Evolutionary conservation across 345 rosid genomes (phyloP), one percentile per base, ranked within the genome.

Genomic region (Eucalyptus globulus): DNA sequence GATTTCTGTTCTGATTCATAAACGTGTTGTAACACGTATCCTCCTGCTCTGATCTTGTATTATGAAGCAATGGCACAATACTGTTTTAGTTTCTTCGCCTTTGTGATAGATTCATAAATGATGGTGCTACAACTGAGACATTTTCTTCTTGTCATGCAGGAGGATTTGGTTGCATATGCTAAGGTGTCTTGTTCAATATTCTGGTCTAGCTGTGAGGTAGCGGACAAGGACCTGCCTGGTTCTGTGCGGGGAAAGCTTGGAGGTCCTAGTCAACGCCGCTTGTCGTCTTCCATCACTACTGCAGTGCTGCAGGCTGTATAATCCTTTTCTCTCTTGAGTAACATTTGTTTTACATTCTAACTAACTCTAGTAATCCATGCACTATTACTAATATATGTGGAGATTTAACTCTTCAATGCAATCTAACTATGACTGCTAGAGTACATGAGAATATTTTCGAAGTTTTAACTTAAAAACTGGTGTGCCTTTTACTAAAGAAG

Each of bases 231-330:
- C 90, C 91, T 97, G 87, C 96, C 99, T 90, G 88, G 95, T 91
- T 93, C 98, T 86, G 95, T 97, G 47, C 93, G 87, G 88, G 99
- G 99, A 91, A 97, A 93, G 92, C 96, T 97, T 87, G 99, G 98
- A 83, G 99, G 99, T 45, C 99, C 97, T 87, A 97, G 99, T 96
- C 99, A 96, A 92, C 97, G 99, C 17, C 95, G 99, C 86, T 91
- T 97, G 91, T 93, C 98, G 40, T 89, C 92, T 89, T 92, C 94
- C 69, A 92, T 93, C 87, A 93, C 98, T 80, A 92, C 97, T 89
- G 90, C 93, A 89, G 97, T 95, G 86, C 92, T 97, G 90, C 95
- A 95, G 94, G 97, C 99, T 91, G 99, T 96, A 96, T 91, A 92
- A 51, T 90, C 88, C 88, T 69, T 92, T 22, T 29, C 49, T 60